Base-by-base conservation (phyloP, 73 alveolate genomes). In the Paramecium sonneborni region DNA sequence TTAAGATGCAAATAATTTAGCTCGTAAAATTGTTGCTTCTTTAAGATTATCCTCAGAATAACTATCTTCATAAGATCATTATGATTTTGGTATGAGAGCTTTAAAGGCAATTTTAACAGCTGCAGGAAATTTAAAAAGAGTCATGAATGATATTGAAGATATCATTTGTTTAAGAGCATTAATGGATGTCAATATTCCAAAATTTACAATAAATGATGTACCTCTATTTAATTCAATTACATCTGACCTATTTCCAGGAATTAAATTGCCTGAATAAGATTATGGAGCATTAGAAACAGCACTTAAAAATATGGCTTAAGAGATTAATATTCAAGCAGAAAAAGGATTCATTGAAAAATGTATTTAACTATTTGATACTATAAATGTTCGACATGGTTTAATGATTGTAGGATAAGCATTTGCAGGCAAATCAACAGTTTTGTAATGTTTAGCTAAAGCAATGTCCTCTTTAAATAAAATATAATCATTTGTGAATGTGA, bases 21-120 rank as follows among this genome's bases (percentile, higher is more conserved):
- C 99, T 6, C 97, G 96, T 76, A 99, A 99, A 93, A 98, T 99
- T 85, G 99, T 98, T 4, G 99, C 99, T 14, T 96, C 99, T 30
- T 94, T 99, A 70, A 97, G 98, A 74, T 95, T 99, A 87, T 96
- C 99, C 20, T 96, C 99, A 32, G 99, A 99, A 92, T 99, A 98
- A 95, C 95, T 99, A 48, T 98, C 99, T 46, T 96, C 99, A 12
- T 58, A 99, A 97, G 99, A 96, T 86, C 99, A 99, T 92, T 99
- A 99, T 88, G 99, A 99, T 94, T 99, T 99, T 79, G 99, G 99
- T 92, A 97, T 97, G 99, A 97, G 99, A 92, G 99, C 99, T 8
- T 91, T 95, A 82, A 99, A 98, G 89, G 99, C 99, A 0, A 99
- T 99, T 92, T 96, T 99, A 86, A 99, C 99, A 26, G 99, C 99